Evolutionary conservation across 2,329 filamentous ascomycete genomes (phyloP).

Genomic region (Akanthomyces dipterigenus): DNA sequence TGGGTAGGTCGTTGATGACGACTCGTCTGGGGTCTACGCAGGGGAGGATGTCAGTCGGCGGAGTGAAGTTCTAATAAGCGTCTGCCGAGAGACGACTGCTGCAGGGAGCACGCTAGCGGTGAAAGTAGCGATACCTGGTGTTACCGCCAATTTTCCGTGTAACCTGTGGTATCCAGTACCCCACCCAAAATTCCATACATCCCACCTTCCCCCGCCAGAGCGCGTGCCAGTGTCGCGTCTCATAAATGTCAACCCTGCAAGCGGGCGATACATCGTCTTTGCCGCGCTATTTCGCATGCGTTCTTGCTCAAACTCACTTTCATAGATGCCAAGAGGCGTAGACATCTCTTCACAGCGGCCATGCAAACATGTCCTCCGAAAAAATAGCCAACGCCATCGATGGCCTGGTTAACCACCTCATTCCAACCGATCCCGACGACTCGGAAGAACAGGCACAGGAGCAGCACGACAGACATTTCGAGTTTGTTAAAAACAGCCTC

Average conservation of each 20-base stretch:
- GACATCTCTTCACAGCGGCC: conserved; percentile 18
- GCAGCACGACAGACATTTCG: conserved; percentile 57
- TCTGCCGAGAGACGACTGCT: conserved; percentile 26
- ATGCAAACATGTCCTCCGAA: conserved; percentile 52
- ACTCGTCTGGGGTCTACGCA: conserved; percentile 17
- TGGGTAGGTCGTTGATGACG: conserved; percentile 34
- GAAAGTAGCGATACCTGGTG: conserved; percentile 22
- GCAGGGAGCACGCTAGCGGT: conserved; percentile 16
- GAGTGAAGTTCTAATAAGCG: conserved; percentile 31
- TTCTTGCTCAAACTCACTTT: background rate
- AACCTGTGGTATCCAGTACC: background rate
- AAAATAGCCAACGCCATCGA: conserved; percentile 75
- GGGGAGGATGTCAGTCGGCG: conserved; percentile 22
- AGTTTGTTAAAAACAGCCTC: conserved; percentile 44
- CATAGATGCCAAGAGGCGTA: background rate
- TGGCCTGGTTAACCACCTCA: conserved; percentile 67
- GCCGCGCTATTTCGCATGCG: background rate
- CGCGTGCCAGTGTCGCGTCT: conserved; percentile 22
- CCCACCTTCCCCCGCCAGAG: conserved; percentile 13
- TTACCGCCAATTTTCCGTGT: background rate
- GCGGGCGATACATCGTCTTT: background rate
- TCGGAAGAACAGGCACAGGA: conserved; percentile 62
- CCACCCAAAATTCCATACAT: conserved; percentile 11
- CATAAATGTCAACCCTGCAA: conserved; percentile 16
- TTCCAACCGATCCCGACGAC: conserved; percentile 59